Base-by-base conservation (phyloP, 352 stramenopile genomes). In the Phytopythium oedochilum region DNA sequence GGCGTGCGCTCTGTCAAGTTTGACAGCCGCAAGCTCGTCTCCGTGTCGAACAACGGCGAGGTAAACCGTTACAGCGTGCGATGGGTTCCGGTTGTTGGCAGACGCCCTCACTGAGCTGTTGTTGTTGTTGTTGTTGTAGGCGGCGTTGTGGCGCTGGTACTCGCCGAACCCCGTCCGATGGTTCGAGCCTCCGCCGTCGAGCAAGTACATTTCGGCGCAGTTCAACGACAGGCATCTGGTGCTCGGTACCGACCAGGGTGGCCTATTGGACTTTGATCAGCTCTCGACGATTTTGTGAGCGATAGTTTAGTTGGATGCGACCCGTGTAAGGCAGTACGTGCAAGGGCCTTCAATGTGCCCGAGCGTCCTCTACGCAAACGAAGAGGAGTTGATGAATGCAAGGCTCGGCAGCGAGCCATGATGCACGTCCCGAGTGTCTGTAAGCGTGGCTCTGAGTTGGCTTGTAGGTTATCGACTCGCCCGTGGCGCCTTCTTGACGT, bases 11-110 rank as follows among this genome's bases (percentile, higher is more conserved):
- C 73, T 6, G 57, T 96, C 34, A 77, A 93, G 47, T 94, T 94
- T 61, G 86, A 96, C 59, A 93, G 86, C 64, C 83, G 83, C 40
- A 96, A 96, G 65, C 63, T 96, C 51, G 70, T 96, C 60, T 92
- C 71, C 26, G 78, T 94, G 25, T 94, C 86, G 25, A 57, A 71
- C 15, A 76, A 68, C 12, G 80, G 78, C 57, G 91, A 91, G 69
- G 83, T 92, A 73, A 29, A 18, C 17, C 22, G 22, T 18, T 8
- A 34, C 17, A 17, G 39, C 5, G 5, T 43, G 17, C n/a, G n/a
- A n/a, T n/a, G n/a, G n/a, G n/a, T n/a, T n/a, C n/a, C n/a, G n/a
- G n/a, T n/a, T 55, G 10, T 15, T 20, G 35, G 9, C n/a, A 2
- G 46, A 35, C 17, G 15, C 51, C 54, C 6, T 48, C 35, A 22